These are phyloP conservation scores for Actinidia chinensis DNA, from an alignment of 179 eudicot genomes.

Conservation along the genomic window DNA sequence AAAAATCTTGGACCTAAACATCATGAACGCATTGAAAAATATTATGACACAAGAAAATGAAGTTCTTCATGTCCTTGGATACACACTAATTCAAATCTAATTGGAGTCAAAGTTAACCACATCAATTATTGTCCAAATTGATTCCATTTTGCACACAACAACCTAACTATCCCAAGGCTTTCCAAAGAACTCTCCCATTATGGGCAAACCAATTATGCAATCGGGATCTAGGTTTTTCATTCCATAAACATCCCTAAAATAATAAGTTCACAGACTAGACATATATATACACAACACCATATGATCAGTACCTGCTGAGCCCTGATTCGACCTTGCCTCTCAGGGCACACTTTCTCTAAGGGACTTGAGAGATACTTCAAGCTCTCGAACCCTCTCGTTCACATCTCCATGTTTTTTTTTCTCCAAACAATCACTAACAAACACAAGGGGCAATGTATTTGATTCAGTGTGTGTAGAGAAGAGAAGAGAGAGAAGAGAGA, in stretches of 20 bases:
- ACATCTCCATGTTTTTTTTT: constrained; percentile 37
- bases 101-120: not conserved
- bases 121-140: not conserved
- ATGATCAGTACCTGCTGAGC: constrained; percentile 69
- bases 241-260: not conserved
- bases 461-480: constrained; percentile 1
- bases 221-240: not conserved
- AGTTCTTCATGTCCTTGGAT: not conserved
- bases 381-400: constrained; percentile 45
- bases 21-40: not conserved
- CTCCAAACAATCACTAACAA: constrained; percentile 47
- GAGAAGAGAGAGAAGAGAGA: too few species aligned
- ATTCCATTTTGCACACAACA: not conserved
- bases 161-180: not conserved
- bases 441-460: not conserved
- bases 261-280: not conserved
- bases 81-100: too few species aligned
- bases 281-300: not conserved
- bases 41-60: not conserved
- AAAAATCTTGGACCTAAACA: not conserved
- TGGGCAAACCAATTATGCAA: not conserved
- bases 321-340: constrained; percentile 89
- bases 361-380: constrained; percentile 58
- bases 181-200: not conserved
- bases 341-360: constrained; percentile 59